Conservation (phyloP, 140 eudicot genomes). For the Senecio squalidus region DNA sequence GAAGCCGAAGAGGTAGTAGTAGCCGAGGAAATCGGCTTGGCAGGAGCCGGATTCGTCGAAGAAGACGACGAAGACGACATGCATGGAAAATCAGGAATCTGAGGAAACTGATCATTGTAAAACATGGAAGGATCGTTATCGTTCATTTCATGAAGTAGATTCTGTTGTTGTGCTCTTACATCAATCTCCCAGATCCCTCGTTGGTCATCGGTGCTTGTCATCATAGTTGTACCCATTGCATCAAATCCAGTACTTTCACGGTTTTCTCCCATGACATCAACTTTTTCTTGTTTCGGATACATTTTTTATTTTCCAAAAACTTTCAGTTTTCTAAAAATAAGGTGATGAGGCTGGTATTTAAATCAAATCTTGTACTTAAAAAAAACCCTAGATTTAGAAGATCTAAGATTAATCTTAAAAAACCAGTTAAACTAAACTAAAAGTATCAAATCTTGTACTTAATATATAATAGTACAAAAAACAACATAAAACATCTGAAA, state of each 20-base stretch:
- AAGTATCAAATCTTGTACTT: slow-evolving; percentile 13
- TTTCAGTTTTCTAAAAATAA: too few species aligned
- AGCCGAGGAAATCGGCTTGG: slow-evolving; percentile 36
- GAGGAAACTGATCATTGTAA: slow-evolving; percentile 57
- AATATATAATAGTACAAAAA: slow-evolving; percentile 10
- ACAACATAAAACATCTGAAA: slow-evolving; percentile 37
- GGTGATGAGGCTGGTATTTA: too few species aligned
- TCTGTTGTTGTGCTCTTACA: slow-evolving; percentile 23
- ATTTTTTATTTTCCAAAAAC: not conserved
- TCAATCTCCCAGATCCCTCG: slow-evolving; percentile 44
- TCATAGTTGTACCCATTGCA: slow-evolving; percentile 30
- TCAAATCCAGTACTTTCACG: slow-evolving; percentile 31
- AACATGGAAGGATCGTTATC: slow-evolving; percentile 52
- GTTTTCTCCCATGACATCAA: slow-evolving; percentile 23
- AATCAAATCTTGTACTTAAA: too few species aligned
- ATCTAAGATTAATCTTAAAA: too few species aligned
- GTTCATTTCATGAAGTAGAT: slow-evolving; percentile 38
- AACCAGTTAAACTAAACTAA: not conserved
- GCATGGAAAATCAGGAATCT: slow-evolving; percentile 82
- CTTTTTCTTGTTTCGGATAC: slow-evolving; percentile 27
- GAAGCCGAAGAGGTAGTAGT: slow-evolving; percentile 41
- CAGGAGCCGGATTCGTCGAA: slow-evolving; percentile 48
- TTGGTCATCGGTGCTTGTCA: slow-evolving; percentile 18
- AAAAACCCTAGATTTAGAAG: too few species aligned
- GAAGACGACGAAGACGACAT: slow-evolving; percentile 90